Base-by-base conservation (phyloP, 345 rosid species). In the Hypericum androsaemum region DNA sequence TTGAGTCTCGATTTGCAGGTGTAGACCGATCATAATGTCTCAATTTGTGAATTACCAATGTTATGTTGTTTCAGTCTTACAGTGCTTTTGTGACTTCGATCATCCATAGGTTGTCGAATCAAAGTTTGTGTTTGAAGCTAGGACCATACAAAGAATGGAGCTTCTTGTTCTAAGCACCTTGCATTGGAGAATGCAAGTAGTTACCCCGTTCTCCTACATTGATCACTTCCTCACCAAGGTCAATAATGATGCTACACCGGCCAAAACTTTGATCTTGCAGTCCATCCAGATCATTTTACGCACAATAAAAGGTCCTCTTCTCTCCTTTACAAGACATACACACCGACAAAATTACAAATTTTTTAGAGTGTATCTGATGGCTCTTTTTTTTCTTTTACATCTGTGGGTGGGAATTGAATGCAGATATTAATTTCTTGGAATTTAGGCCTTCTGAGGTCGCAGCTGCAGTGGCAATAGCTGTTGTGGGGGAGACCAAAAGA, bases 391-490 rank as follows among this genome's bases (percentile, higher is more conserved):
- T 4, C 32, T 22, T 22, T 1, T 4, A 1, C 32, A n/a, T 22
- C 55, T 68, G 66, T 73, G 65, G 78, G 72, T 74, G 64, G 58
- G 41, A 67, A 70, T 56, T 71, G 39, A 74, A 62, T 77, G 80
- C 83, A 84, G 92, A 75, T 56, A 73, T 77, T 67, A 75, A 84
- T 64, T 71, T 78, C 41, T 65, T 84, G 75, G 88, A 77, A 68
- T 84, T 74, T 71, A 78, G 74, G 78, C 78, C 92, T 42, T 84
- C 88, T 37, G 92, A 84, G 62, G 61, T 84, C 49, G 88, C 92
- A 69, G 92, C 88, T n/a, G 88, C 88, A 39, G 85, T 78, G 76
- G 80, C 83, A n/a, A 55, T 77, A 45, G 70, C 77, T 63, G 66
- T 67, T 54, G 67, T 55, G 28, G 67, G 57, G 50, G 83, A 74